Percentiles rank a stretch among this genome's conserved stretches.
These are phyloP conservation scores for Danielozyma ontarioensis DNA, from an alignment of 805 yeast genomes.

Conservation along the genomic window DNA sequence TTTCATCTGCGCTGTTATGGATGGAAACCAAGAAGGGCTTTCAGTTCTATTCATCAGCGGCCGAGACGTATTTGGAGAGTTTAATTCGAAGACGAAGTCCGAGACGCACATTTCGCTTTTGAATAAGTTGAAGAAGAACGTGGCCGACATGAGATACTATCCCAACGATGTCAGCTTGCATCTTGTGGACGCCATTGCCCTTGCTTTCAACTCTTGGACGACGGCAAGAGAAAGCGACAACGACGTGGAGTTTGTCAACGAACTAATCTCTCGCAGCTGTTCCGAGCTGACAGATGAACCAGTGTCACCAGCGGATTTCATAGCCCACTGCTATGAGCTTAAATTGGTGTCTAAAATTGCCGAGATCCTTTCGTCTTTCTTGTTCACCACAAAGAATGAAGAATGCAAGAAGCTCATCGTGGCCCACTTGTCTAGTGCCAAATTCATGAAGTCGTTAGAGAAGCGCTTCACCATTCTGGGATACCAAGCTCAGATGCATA, in stretches of 20 bases:
- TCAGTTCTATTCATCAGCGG: constrained; percentile 66
- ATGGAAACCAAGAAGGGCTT: constrained; percentile 66
- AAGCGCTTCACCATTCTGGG: constrained; percentile 39
- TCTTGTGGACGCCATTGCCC: constrained; percentile 65
- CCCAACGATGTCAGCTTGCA: constrained; percentile 64
- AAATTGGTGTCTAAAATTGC: constrained; percentile 62
- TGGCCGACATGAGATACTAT: constrained; percentile 45
- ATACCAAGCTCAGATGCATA: constrained; percentile 43
- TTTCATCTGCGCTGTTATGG: constrained; percentile 63
- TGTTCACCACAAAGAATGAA: constrained; percentile 52
- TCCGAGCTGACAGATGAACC: constrained; percentile 10
- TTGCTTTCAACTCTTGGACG: constrained; percentile 77
- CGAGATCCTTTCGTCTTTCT: constrained; percentile 67
- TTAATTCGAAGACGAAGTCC: constrained; percentile 11
- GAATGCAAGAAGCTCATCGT: constrained; percentile 39
- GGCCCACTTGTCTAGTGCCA: constrained; percentile 31
- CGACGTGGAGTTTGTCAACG: constrained; percentile 44
- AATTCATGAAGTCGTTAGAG: constrained; percentile 27
- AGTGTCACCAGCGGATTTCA: constrained; percentile 14
- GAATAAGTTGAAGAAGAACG: constrained; percentile 50
- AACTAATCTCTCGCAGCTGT: constrained; percentile 32
- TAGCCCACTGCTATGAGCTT: constrained; percentile 47
- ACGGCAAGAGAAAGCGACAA: constrained; percentile 48
- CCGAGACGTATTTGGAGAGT: constrained; percentile 40
- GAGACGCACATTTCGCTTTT: constrained; percentile 40